Evolutionary conservation across 2,329 filamentous ascomycete species (phyloP).

Genomic region (Orbilia ellipsospora): DNA sequence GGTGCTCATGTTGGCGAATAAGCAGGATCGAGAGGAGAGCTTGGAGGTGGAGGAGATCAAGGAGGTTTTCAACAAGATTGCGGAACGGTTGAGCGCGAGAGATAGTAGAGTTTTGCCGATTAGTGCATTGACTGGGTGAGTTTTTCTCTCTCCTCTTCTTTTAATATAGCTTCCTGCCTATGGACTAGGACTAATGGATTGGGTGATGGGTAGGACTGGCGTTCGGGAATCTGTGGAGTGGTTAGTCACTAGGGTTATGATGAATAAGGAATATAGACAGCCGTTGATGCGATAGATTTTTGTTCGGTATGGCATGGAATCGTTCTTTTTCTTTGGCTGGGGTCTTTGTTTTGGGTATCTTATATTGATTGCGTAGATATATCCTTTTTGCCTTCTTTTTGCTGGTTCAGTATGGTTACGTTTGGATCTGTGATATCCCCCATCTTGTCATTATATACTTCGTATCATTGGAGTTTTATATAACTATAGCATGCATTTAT

Average conservation of each 20-base stretch:
- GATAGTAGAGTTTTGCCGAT: conserved; percentile 92
- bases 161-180: too few relatives aligned
- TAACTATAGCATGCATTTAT: not conserved
- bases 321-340: not conserved
- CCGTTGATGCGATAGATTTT: conserved; percentile 82
- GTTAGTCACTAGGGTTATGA: conserved; percentile 89
- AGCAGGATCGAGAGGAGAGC: conserved; percentile 96
- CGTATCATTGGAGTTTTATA: not conserved
- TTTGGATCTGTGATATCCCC: not conserved
- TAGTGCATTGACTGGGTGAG: conserved; percentile 80
- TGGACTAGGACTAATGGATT: not conserved
- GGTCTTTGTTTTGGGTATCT: not conserved
- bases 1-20: conserved; percentile 91
- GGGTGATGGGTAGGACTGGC: conserved; percentile 69
- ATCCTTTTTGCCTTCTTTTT: not conserved
- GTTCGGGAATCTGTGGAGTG: conserved; percentile 97
- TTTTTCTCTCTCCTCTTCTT: conserved; percentile 8
- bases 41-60: conserved; percentile 98
- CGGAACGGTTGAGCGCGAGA: conserved; percentile 79
- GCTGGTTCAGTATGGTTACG: not conserved
- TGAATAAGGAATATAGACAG: conserved; percentile 93
- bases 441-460: not conserved
- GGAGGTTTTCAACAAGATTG: conserved; percentile 92
- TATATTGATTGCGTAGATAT: not conserved
- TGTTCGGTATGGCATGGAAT: not conserved